Percentiles rank a stretch among this genome's conserved stretches.
These are phyloP conservation scores for Microsporum audouinii DNA, from an alignment of 2,329 filamentous ascomycete genomes.

Conservation along the genomic window DNA sequence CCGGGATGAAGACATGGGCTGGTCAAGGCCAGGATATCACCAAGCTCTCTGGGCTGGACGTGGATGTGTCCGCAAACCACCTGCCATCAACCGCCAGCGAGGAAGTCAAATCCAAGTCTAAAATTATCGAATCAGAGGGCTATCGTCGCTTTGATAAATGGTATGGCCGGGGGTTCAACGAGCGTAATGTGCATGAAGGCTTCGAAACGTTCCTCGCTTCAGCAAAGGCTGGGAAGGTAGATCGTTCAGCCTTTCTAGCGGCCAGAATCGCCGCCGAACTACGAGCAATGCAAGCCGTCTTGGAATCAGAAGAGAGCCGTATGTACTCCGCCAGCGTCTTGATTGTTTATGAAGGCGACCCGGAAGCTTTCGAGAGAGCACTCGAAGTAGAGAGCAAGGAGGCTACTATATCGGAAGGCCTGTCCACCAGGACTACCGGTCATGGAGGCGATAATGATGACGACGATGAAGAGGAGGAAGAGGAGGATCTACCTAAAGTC, in stretches of 20 bases:
- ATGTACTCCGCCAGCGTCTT: slow-evolving; percentile 58
- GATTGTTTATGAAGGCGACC: slow-evolving; percentile 56
- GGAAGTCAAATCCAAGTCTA: slow-evolving; percentile 36
- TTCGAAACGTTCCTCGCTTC: slow-evolving; percentile 48
- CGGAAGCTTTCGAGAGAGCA: slow-evolving; percentile 41
- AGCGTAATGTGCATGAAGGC: slow-evolving; percentile 44
- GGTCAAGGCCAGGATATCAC: slow-evolving; percentile 21
- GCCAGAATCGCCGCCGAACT: slow-evolving; percentile 33
- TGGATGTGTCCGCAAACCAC: slow-evolving; percentile 19
- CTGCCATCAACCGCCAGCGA: slow-evolving; percentile 40
- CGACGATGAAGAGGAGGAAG: slow-evolving; percentile 36
- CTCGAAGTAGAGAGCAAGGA: slow-evolving; percentile 27
- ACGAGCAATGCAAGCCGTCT: slow-evolving; percentile 35
- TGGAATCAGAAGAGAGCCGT: slow-evolving; percentile 48
- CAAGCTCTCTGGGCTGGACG: not conserved
- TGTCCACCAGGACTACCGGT: slow-evolving; percentile 14
- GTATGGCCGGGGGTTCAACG: slow-evolving; percentile 50
- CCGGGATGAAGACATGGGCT: slow-evolving; percentile 52
- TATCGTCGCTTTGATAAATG: slow-evolving; percentile 54
- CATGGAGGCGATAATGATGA: slow-evolving; percentile 18
- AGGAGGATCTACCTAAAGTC: slow-evolving; percentile 51
- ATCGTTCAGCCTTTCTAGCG: slow-evolving; percentile 36
- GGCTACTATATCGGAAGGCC: slow-evolving; percentile 22
- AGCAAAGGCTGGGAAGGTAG: slow-evolving; percentile 29
- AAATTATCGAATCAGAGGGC: slow-evolving; percentile 38